Evolutionary conservation across 805 yeast species (phyloP), one percentile per base, ranked within the genome.

Genomic region (Ogataea wickerhamii): DNA sequence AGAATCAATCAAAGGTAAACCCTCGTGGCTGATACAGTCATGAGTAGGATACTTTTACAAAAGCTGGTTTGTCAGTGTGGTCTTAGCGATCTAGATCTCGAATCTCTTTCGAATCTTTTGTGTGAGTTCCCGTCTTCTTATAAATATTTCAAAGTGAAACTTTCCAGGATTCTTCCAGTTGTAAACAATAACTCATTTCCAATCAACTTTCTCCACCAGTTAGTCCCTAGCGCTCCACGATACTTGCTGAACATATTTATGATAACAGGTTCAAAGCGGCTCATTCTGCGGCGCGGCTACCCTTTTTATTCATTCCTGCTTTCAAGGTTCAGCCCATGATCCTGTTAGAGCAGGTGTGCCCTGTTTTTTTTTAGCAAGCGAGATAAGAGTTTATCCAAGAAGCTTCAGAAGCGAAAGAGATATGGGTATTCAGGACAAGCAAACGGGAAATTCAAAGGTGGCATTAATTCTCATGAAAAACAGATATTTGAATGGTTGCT

Each of bases 1-100:
- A 33, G 58, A 58, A 39, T 58, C 63, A 18, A 60, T 44, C 2
- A 58, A 39, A 4, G 63, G 64, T n/a, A 59, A 22, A 8, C 11
- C 8, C 8, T 22, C 25, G 12, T 8, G 8, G 25, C 12, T 22
- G 11, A 22, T 12, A 22, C 11, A 22, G 8, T 22, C 25, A 8
- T 22, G 25, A 8, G 12, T 12, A 22, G 12, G 8, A 8, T 22
- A 8, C 12, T 22, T 22, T 22, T 8, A 22, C 11, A 12, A 12
- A 8, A 22, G 8, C 12, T 22, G 8, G 25, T 22, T 22, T 8
- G 8, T 22, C 12, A 22, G 11, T 8, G 25, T 22, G 12, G 25
- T 22, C 12, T 12, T 22, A 12, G 12, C 8, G 25, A 22, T 12
- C 8, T 8, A 8, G 25, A 22, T 22, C 12, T 8, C 25, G 25